These are phyloP conservation scores for Sutorius australiensis DNA, from an alignment of 768 basidiomycete species.

Conservation along the genomic window DNA sequence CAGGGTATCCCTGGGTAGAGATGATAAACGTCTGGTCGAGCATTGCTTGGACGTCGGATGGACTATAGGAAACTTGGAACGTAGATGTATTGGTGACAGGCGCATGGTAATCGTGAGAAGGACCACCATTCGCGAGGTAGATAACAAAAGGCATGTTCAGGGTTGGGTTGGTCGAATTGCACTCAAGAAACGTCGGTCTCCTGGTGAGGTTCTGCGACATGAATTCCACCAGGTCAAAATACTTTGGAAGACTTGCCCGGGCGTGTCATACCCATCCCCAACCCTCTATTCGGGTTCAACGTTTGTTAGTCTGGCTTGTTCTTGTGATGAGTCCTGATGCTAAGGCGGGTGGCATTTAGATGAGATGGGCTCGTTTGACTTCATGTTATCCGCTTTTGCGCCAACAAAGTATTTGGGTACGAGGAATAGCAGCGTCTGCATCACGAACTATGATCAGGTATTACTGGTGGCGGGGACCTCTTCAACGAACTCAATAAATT, in stretches of 20 bases:
- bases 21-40: conserved; percentile 43
- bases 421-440: conserved; percentile 28
- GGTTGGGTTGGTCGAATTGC: conserved; percentile 27
- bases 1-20: conserved; percentile 41
- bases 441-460: conserved; percentile 36
- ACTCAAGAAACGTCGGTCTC: conserved; percentile 47
- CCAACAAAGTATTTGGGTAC: conserved; percentile 44
- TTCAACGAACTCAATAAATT: conserved; percentile 27
- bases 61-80: conserved; percentile 34
- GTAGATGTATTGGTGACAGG: conserved; percentile 44
- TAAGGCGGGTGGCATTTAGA: conserved; percentile 23
- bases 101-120: conserved; percentile 36
- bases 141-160: conserved; percentile 45
- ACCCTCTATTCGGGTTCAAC: conserved; percentile 36
- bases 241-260: conserved; percentile 19
- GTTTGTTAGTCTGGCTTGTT: conserved; percentile 23
- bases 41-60: conserved; percentile 39
- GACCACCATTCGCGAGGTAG: conserved; percentile 56
- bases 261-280: conserved; percentile 28
- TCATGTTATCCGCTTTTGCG: conserved; percentile 43
- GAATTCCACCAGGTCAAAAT: conserved; percentile 30
- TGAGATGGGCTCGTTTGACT: conserved; percentile 42
- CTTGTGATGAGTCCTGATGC: background rate
- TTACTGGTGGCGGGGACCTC: conserved; percentile 40
- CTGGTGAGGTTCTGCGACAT: conserved; percentile 33